Evolutionary conservation across 495 filamentous ascomycete genomes (phyloP), one percentile per base, ranked within the genome.

Genomic region (Schizothecium vesticola): DNA sequence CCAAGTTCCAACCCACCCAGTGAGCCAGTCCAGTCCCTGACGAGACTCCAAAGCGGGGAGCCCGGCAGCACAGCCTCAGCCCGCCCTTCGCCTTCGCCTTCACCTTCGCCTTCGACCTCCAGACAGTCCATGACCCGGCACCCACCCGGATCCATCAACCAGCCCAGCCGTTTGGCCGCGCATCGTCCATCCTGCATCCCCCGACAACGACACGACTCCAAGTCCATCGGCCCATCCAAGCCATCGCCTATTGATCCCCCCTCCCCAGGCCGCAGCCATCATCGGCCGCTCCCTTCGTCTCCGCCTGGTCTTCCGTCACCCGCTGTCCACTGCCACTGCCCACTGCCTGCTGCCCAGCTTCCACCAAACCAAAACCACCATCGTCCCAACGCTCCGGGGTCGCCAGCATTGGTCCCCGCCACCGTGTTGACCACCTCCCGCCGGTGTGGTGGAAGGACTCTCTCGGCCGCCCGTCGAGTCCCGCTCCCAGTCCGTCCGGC

Each of bases 11-110:
- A 29, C 28, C 28, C 28, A 29, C 28, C 31, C 31, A 4, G 31
- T 9, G 28, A 36, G 57, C 67, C 67, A 19, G 67, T 58, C 67
- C 57, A 69, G 58, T 43, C 29, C 61, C 29, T 31, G 66, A 64
- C 61, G 19, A 62, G 16, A 63, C 57, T 61, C 59, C 70, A 72
- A 69, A 72, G 70, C 70, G 70, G 70, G 70, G 70, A 36, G 63
- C 28, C 58, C 63, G 36, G 58, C 69, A 75, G 75, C 75, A 77
- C 75, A 77, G 75, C 75, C 75, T 74, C 75, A 76, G 57, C 69
- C 64, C 69, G 61, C 71, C 63, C 57, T 67, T 66, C 64, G 55
- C 56, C 56, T 65, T 69, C 67, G 43, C 66, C 65, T 59, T 62
- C 69, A 58, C 51, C 25, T n/a, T 19, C 43, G 56, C 22, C 59